Evolutionary conservation across 2,329 filamentous ascomycete species (phyloP).

Genomic region (Phaeosphaeriaceae sp.): DNA sequence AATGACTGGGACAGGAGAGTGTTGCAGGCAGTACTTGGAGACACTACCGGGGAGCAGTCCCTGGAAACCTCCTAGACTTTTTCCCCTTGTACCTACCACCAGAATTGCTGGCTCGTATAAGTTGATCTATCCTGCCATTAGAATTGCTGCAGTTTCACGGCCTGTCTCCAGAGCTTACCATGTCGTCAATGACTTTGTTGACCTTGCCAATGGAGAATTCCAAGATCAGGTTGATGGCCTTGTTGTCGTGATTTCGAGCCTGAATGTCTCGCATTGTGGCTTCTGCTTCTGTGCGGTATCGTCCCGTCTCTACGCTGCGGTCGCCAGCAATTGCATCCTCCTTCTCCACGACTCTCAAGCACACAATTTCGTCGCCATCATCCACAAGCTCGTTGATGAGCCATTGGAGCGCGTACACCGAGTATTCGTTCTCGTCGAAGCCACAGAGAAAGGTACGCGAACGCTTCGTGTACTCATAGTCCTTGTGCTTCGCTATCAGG

Average conservation of each 20-base stretch:
- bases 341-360: constrained; percentile 86
- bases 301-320: constrained; percentile 67
- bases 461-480: constrained; percentile 80
- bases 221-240: constrained; percentile 83
- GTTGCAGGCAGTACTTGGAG: constrained; percentile 93
- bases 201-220: constrained; percentile 91
- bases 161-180: constrained; percentile 65
- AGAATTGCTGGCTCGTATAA: constrained; percentile 92
- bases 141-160: not conserved
- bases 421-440: constrained; percentile 90
- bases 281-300: constrained; percentile 79
- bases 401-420: constrained; percentile 91
- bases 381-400: constrained; percentile 90
- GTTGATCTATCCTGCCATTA: constrained; percentile 69
- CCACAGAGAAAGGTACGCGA: constrained; percentile 91
- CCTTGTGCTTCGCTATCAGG: constrained; percentile 83
- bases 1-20: constrained; percentile 90
- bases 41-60: constrained; percentile 87
- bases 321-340: constrained; percentile 74
- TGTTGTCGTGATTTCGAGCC: constrained; percentile 80
- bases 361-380: constrained; percentile 92
- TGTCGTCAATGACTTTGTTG: constrained; percentile 86
- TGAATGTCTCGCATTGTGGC: constrained; percentile 78
- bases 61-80: constrained; percentile 85
- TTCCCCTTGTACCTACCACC: constrained; percentile 86